Evolutionary conservation across 108 stramenopile species (phyloP).

Genomic region (Cyclotella distinguenda): DNA sequence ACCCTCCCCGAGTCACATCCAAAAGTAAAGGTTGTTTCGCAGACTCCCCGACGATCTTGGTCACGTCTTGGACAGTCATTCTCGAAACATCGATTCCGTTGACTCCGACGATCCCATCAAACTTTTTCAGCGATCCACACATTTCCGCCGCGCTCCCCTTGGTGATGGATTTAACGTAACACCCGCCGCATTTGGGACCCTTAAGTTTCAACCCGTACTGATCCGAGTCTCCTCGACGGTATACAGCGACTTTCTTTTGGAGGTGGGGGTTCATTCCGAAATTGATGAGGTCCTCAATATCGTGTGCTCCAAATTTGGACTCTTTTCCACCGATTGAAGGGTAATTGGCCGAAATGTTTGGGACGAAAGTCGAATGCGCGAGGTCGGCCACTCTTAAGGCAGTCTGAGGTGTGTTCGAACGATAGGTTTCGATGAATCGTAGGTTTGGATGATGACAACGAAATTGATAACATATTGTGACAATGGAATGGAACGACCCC

Average conservation of each 20-base stretch:
- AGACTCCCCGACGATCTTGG: constrained; percentile 18
- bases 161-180: constrained; percentile 18
- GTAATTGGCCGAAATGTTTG: constrained; percentile 40
- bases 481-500: too few species aligned
- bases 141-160: constrained; percentile 33
- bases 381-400: constrained; percentile 40
- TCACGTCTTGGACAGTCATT: constrained; percentile 19
- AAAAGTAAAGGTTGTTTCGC: constrained; percentile 53
- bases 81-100: constrained; percentile 50
- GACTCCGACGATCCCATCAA: constrained; percentile 55
- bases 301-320: constrained; percentile 67
- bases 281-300: constrained; percentile 75
- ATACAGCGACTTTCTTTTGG: constrained; percentile 58
- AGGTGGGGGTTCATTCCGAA: constrained; percentile 66
- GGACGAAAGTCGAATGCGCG: constrained; percentile 45
- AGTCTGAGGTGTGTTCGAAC: too few species aligned
- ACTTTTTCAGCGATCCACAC: constrained; percentile 39
- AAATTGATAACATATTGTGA: too few species aligned
- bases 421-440: too few species aligned
- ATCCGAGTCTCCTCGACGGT: constrained; percentile 39
- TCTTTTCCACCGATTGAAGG: constrained; percentile 63
- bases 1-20: constrained; percentile 44
- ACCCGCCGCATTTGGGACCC: constrained; percentile 24
- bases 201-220: constrained; percentile 52
- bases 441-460: too few species aligned